Conservation (phyloP, 257 asterid species). For the Salvia splendens region DNA sequence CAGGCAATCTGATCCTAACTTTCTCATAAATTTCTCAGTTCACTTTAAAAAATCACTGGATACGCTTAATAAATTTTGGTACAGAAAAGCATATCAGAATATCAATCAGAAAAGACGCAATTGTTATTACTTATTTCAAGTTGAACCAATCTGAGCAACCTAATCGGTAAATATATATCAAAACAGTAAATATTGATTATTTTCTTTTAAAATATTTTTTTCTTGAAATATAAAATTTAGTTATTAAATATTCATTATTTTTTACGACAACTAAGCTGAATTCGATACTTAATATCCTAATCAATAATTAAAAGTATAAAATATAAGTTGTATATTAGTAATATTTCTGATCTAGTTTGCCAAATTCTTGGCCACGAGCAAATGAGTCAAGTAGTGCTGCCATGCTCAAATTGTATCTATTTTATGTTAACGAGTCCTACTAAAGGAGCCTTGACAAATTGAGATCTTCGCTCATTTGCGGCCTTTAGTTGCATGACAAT, state of each 20-base stretch:
- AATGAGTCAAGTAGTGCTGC: background rate
- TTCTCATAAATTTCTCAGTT: constrained; percentile 19
- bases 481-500: constrained; percentile 5
- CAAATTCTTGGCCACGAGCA: background rate
- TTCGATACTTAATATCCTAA: background rate
- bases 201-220: background rate
- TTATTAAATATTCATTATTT: background rate
- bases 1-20: constrained; percentile 20
- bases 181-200: background rate
- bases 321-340: background rate
- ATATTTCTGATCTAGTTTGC: background rate
- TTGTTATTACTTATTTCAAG: background rate
- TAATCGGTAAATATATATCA: background rate
- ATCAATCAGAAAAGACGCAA: constrained; percentile 8
- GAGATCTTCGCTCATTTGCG: background rate
- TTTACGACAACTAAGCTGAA: background rate
- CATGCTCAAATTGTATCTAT: background rate
- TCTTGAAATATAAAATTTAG: background rate
- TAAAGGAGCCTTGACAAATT: background rate
- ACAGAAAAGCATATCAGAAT: constrained; percentile 18
- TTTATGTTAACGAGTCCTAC: background rate
- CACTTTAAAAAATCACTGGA: constrained; percentile 14
- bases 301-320: background rate
- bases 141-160: background rate
- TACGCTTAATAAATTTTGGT: background rate